phyloP scores from a whole-genome alignment of 1,284 basidiomycete genomes.

The Cutaneotrichosporon dermatis region DNA sequence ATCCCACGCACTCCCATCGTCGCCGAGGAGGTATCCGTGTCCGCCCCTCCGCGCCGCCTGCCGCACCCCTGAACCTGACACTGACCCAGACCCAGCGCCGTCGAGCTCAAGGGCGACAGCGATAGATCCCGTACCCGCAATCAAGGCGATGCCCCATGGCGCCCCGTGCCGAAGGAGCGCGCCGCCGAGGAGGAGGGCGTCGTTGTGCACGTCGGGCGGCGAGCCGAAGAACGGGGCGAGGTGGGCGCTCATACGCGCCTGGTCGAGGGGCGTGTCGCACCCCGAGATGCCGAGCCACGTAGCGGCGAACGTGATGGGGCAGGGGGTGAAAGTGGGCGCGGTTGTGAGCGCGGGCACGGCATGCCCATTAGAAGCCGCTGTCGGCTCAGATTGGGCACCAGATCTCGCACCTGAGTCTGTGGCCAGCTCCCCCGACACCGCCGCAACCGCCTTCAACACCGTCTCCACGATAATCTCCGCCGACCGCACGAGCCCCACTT shows the following conservation, averaged over 20 bases:
- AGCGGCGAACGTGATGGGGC: constrained; percentile 20
- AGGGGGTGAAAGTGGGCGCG: neutral
- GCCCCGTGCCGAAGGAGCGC: constrained; percentile 25
- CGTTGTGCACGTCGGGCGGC: constrained; percentile 27
- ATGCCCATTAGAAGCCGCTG: too few relatives aligned
- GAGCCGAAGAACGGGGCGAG: constrained; percentile 28
- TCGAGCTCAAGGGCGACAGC: constrained; percentile 29
- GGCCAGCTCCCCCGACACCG: neutral
- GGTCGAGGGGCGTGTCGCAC: constrained; percentile 35
- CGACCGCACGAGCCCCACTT: constrained; percentile 26
- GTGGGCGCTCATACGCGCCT: constrained; percentile 22
- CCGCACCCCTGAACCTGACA: constrained; percentile 18
- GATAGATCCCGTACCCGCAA: constrained; percentile 38
- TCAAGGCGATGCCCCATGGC: constrained; percentile 39
- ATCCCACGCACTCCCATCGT: constrained; percentile 38
- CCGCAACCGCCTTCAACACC: constrained; percentile 17
- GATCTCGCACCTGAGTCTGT: too few relatives aligned
- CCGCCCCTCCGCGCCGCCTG: constrained; percentile 34
- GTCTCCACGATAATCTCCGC: constrained; percentile 27
- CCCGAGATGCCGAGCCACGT: constrained; percentile 39
- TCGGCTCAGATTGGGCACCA: too few relatives aligned
- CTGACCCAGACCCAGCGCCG: constrained; percentile 13
- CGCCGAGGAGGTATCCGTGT: constrained; percentile 38
- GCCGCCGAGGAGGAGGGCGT: constrained; percentile 37
- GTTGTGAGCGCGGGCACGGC: too few relatives aligned